Conservation (phyloP, 2,329 filamentous ascomycete genomes). For the Aspergillus neoniger region DNA sequence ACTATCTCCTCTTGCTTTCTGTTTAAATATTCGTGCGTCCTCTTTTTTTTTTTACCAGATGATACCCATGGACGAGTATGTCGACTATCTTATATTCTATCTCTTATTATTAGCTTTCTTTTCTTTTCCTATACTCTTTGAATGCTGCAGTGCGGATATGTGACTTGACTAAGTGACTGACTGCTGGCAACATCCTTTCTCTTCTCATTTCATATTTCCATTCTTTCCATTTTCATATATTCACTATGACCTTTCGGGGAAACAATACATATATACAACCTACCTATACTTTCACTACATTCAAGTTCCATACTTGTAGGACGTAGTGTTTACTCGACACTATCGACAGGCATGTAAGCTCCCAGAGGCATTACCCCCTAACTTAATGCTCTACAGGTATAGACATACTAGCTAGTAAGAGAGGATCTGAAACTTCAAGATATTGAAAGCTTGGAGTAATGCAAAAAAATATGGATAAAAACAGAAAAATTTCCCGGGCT, state of each 20-base stretch:
- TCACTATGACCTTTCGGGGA: not conserved
- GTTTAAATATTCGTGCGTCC: constrained; percentile 1
- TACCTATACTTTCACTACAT: not conserved
- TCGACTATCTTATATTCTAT: not conserved
- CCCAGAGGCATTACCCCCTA: no score
- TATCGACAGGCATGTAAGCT: not conserved
- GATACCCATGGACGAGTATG: constrained; percentile 13
- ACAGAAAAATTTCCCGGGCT: constrained; percentile 30
- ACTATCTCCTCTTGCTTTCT: not conserved
- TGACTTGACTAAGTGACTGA: no score
- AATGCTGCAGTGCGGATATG: not conserved
- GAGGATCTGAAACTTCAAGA: not conserved
- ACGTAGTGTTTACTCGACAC: not conserved
- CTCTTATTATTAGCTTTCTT: not conserved
- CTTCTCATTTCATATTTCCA: no score
- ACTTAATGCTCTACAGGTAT: not conserved
- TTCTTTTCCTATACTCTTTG: not conserved
- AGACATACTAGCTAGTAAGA: not conserved
- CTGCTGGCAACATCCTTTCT: no score
- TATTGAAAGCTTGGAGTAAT: not conserved
- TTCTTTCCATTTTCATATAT: not conserved
- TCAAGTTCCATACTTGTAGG: not conserved
- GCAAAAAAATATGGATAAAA: not conserved
- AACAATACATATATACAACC: not conserved
- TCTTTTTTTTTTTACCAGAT: not conserved